Conservation (phyloP, 169 alveolate species). For the Plasmodium cynomolgi region DNA sequence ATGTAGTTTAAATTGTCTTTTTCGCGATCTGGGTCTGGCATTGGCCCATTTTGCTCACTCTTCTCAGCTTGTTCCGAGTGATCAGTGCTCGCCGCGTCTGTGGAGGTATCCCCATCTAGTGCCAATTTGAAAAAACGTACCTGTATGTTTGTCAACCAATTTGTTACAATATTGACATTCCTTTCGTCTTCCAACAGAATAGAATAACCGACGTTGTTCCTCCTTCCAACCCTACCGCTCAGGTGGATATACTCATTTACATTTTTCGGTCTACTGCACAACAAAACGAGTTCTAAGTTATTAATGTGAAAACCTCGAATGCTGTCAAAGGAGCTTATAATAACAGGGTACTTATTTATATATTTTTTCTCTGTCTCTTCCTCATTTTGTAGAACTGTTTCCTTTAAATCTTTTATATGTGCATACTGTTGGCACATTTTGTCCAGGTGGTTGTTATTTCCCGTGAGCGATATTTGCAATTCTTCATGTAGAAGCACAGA, state of each 20-base stretch:
- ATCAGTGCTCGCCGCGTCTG: neutral
- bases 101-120: neutral
- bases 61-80: neutral
- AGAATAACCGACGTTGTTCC: constrained; percentile 40
- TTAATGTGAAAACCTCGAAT: constrained; percentile 74
- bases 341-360: constrained; percentile 54
- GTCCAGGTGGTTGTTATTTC: constrained; percentile 15
- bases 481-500: constrained; percentile 47
- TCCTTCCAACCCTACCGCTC: constrained; percentile 73
- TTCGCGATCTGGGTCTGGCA: neutral
- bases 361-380: neutral
- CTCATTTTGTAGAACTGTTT: constrained; percentile 4
- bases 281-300: constrained; percentile 46
- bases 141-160: constrained; percentile 48
- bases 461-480: constrained; percentile 43
- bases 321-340: constrained; percentile 70
- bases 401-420: constrained; percentile 46
- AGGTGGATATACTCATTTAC: constrained; percentile 68
- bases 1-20: constrained; percentile 25
- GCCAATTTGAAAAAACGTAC: constrained; percentile 38
- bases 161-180: constrained; percentile 40
- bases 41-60: neutral
- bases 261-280: constrained; percentile 69
- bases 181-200: constrained; percentile 59
- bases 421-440: constrained; percentile 43